Base-by-base conservation (phyloP, 305 asterid species). In the Fraxinus velutina region DNA sequence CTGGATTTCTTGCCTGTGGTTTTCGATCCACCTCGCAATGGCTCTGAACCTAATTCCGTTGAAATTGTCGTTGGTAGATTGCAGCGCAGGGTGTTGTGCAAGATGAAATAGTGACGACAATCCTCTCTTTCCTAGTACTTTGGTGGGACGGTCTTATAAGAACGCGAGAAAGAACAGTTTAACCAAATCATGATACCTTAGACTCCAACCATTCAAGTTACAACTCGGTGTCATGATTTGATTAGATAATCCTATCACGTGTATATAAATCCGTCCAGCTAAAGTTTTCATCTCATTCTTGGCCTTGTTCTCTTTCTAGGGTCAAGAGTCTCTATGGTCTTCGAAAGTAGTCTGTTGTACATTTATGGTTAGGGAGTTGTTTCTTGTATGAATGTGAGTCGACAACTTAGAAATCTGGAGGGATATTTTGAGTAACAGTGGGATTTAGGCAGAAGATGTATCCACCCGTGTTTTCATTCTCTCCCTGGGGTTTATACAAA, bases 1-100 rank as follows among this genome's bases (percentile, higher is more conserved):
- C 0, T 4, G 17, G 90, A 85, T 0, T 91, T 80, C 80, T 76
- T 91, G 78, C 97, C 97, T 0, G 93, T 87, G 74, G 75, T 84
- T 1, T 76, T 90, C 8, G 83, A 78, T 12, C 97, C 97, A 0
- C 92, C 93, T 0, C 86, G 94, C 1, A 80, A 84, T 4, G 95
- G 95, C 8, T 68, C 81, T 22, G 80, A 77, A 33, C 6, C 86
- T 4, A 30, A 73, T 1, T 72, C 84, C 0, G 19, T 78, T 1
- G 87, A 86, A 1, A 9, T 36, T 6, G 6, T 75, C 24, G 36
- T 87, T 0, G 89, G 90, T 3, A 42, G 30, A 24, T 19, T 73
- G 32, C 52, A 3, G 15, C n/a, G 8, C 27, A 1, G 6, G 30
- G 21, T 39, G 13, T 8, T 17, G 15, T 55, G 17, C 57, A 57